phyloP scores from a whole-genome alignment of 1,139 yeast genomes.

The Scheffersomyces cryptocercus region DNA sequence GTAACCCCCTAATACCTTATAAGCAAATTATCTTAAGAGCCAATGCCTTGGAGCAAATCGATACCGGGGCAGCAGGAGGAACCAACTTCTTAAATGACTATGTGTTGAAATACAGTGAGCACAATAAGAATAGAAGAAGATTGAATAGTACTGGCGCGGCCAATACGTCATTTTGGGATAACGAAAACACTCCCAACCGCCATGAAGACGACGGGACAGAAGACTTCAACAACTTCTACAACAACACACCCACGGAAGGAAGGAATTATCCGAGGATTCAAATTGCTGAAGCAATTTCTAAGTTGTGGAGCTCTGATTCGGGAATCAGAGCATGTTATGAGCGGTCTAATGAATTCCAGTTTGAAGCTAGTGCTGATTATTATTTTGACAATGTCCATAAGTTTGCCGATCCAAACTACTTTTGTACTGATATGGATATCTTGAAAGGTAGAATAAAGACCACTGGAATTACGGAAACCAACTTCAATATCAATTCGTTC shows the following conservation, averaged over 20 bases:
- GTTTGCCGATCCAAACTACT: conserved; percentile 64
- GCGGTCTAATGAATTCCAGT: conserved; percentile 74
- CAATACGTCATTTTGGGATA: conserved; percentile 13
- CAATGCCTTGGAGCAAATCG: conserved; percentile 61
- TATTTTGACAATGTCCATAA: conserved; percentile 69
- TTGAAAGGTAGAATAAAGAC: conserved; percentile 91
- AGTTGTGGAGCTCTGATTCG: conserved; percentile 66
- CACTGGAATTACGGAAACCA: conserved; percentile 91
- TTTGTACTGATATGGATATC: conserved; percentile 80
- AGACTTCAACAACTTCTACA: not conserved
- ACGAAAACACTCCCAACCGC: conserved; percentile 1
- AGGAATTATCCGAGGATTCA: conserved; percentile 26
- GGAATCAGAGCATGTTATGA: conserved; percentile 66
- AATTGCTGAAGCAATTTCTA: conserved; percentile 67
- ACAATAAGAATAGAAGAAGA: conserved; percentile 49
- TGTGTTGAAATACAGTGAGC: conserved; percentile 62
- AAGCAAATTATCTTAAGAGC: conserved; percentile 55
- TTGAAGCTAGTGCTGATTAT: conserved; percentile 78
- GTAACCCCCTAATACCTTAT: conserved; percentile 43
- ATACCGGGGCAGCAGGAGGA: conserved; percentile 72
- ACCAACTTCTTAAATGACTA: conserved; percentile 62
- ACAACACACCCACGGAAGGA: conserved; percentile 17
- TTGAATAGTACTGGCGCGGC: conserved; percentile 57
- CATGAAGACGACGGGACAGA: not conserved
- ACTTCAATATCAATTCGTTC: conserved; percentile 65